These are phyloP conservation scores for Pisolithus albus DNA, from an alignment of 768 basidiomycete genomes.

Conservation along the genomic window DNA sequence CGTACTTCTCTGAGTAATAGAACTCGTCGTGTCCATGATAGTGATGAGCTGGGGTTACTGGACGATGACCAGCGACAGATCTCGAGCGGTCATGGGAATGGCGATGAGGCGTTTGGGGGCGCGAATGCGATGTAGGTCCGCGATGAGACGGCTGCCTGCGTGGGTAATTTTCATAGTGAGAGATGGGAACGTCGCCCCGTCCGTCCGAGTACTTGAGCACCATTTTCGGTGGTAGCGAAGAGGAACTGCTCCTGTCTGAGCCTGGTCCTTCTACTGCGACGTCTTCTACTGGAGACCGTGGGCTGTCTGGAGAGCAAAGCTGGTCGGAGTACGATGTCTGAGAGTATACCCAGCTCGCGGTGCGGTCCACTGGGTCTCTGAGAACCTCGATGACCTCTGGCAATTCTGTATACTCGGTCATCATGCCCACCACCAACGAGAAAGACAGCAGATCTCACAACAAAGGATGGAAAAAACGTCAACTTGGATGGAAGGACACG, in stretches of 20 bases:
- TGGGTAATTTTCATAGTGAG: constrained; percentile 28
- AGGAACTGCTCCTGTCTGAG: constrained; percentile 37
- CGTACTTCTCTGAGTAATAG: constrained; percentile 11
- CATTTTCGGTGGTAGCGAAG: constrained; percentile 63
- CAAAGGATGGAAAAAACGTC: not conserved
- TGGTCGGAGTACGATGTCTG: constrained; percentile 30
- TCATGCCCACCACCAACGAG: constrained; percentile 16
- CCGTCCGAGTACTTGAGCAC: constrained; percentile 63
- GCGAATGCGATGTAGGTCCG: constrained; percentile 19
- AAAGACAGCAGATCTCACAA: constrained; percentile 1
- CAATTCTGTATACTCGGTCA: constrained; percentile 61
- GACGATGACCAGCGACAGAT: constrained; percentile 14
- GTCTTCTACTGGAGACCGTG: constrained; percentile 40
- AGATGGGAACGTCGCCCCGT: constrained; percentile 56
- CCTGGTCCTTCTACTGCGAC: constrained; percentile 31
- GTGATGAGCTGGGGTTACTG: constrained; percentile 2
- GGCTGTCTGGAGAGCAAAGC: constrained; percentile 53
- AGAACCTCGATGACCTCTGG: constrained; percentile 54
- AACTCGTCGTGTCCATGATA: constrained; percentile 18
- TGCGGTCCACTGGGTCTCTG: constrained; percentile 54
- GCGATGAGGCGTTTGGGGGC: constrained; percentile 23
- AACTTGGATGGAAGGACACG: not conserved
- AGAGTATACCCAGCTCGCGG: constrained; percentile 55
- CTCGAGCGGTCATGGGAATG: constrained; percentile 33
- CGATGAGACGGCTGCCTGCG: constrained; percentile 16